Evolutionary conservation across 2,329 filamentous ascomycete species (phyloP).

Genomic region (Dactylonectria macrodidyma): DNA sequence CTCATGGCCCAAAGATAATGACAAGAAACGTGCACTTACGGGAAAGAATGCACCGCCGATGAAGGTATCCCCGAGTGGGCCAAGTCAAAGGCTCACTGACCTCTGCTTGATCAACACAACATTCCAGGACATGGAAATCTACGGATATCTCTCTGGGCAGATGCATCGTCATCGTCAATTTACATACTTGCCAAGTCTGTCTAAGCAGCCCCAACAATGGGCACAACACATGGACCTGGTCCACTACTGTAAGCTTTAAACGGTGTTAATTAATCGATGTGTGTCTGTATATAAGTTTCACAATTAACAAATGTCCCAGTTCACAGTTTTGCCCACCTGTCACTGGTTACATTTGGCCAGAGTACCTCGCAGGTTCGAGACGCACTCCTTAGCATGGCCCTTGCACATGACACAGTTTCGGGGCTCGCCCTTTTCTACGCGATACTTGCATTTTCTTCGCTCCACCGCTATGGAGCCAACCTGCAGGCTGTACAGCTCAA

Average conservation of each 20-base stretch:
- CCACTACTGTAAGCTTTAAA: conserved; percentile 30
- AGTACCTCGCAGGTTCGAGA: conserved; percentile 29
- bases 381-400: conserved; percentile 27
- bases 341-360: conserved; percentile 30
- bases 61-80: accelerated
- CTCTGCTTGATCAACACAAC: conserved; percentile 38
- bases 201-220: background rate
- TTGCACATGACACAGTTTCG: conserved; percentile 1
- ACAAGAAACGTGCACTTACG: conserved; percentile 33
- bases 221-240: conserved; percentile 26
- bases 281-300: background rate
- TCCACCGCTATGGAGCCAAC: conserved; percentile 27
- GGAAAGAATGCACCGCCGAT: background rate
- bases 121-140: conserved; percentile 26
- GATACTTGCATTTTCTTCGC: conserved; percentile 36
- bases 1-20: conserved; percentile 36
- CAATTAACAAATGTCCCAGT: conserved; percentile 19
- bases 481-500: conserved; percentile 34
- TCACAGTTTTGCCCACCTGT: conserved; percentile 25
- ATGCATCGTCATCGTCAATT: accelerated
- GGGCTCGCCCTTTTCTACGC: conserved; percentile 35
- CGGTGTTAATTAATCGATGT: background rate
- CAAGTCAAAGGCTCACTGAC: background rate
- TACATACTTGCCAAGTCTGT: background rate
- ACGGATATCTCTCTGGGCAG: background rate